Evolutionary conservation across 805 yeast species (phyloP).

Genomic region (Teunomyces panamensis): DNA sequence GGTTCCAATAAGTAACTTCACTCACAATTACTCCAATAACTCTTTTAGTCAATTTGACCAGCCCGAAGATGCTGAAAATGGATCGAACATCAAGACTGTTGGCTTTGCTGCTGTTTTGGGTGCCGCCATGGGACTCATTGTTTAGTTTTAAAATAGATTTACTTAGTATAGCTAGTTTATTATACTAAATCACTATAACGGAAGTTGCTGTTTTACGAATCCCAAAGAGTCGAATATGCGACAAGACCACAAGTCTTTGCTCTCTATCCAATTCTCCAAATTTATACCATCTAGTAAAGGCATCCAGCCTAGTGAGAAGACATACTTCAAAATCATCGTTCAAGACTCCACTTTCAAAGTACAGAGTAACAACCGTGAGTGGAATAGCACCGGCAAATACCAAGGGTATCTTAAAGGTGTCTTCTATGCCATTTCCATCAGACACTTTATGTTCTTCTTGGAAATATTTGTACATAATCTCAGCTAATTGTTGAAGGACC

Average conservation of each 20-base stretch:
- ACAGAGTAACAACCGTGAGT: slow-evolving; percentile 39
- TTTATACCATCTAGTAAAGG: slow-evolving; percentile 16
- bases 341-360: slow-evolving; percentile 27
- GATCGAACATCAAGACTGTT: slow-evolving; percentile 6
- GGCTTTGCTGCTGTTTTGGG: slow-evolving; percentile 11
- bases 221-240: slow-evolving; percentile 45
- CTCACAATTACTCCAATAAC: slow-evolving; percentile 6
- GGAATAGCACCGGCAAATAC: slow-evolving; percentile 54
- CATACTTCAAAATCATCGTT: slow-evolving; percentile 14
- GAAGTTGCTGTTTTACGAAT: slow-evolving; percentile 29
- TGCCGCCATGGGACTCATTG: slow-evolving; percentile 9
- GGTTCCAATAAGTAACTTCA: background rate
- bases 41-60: slow-evolving; percentile 7
- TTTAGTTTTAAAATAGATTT: background rate
- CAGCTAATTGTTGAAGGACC: slow-evolving; percentile 13
- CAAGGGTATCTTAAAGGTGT: slow-evolving; percentile 26
- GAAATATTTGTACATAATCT: slow-evolving; percentile 12
- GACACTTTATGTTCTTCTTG: slow-evolving; percentile 10
- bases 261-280: slow-evolving; percentile 21
- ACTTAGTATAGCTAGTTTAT: background rate
- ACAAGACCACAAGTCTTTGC: slow-evolving; percentile 30
- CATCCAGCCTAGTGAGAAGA: slow-evolving; percentile 10
- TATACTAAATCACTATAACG: slow-evolving; percentile 13
- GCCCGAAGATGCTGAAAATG: slow-evolving; percentile 11
- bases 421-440: background rate